Conservation (phyloP, 2,329 filamentous ascomycete genomes). For the Botryosphaeria dothidea region DNA sequence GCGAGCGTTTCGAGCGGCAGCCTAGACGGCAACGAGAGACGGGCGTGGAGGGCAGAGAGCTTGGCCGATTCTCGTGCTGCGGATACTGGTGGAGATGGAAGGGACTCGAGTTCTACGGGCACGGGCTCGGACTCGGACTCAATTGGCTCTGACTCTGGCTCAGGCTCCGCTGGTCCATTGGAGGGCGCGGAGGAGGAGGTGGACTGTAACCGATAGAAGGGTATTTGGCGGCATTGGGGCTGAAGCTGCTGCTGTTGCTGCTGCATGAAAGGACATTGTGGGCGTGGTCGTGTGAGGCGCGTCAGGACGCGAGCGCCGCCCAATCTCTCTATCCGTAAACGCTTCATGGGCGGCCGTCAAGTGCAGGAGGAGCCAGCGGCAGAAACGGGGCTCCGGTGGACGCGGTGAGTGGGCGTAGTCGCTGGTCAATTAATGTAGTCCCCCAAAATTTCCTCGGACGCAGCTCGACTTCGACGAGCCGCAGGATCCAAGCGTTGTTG, state of each 20-base stretch:
- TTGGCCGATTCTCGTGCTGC: slow-evolving; percentile 76
- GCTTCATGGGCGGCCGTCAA: slow-evolving; percentile 52
- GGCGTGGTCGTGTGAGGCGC: slow-evolving; percentile 43
- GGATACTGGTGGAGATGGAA: slow-evolving; percentile 72
- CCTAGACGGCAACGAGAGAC: slow-evolving; percentile 77
- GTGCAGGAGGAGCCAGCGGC: slow-evolving; percentile 1
- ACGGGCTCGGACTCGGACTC: background rate
- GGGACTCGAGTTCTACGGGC: slow-evolving; percentile 32
- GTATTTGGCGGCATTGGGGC: slow-evolving; percentile 16
- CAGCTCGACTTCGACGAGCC: slow-evolving; percentile 17
- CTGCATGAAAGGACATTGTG: slow-evolving; percentile 35
- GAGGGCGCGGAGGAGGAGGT: slow-evolving; percentile 11
- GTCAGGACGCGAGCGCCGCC: slow-evolving; percentile 60
- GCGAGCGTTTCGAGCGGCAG: slow-evolving; percentile 85
- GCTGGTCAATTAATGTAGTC: slow-evolving; percentile 17
- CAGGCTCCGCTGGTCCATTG: background rate
- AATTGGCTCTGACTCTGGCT: background rate
- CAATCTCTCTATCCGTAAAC: slow-evolving; percentile 62
- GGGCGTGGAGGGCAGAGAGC: slow-evolving; percentile 87
- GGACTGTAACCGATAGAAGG: slow-evolving; percentile 30
- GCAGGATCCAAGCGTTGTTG: slow-evolving; percentile 1
- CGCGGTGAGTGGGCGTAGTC: slow-evolving; percentile 12
- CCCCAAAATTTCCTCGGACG: slow-evolving; percentile 19
- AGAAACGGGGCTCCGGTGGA: slow-evolving; percentile 7
- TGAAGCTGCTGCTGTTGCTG: slow-evolving; percentile 14